phyloP scores from a whole-genome alignment of 176 grass and related monocot species.

The sorghum (Sorghum bicolor) region DNA sequence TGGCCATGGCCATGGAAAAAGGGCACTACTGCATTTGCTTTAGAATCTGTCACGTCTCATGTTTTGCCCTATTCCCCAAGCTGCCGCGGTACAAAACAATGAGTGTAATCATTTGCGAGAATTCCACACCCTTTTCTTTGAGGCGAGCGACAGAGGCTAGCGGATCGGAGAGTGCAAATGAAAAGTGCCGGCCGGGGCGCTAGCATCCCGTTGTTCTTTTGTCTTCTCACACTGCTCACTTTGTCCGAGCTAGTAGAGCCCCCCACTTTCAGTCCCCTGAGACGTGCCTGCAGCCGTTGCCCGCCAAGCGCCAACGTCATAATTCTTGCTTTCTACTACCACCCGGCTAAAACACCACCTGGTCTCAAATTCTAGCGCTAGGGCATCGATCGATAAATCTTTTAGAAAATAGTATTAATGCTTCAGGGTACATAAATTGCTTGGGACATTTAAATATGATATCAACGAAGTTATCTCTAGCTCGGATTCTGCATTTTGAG shows the following conservation, averaged over 20 bases:
- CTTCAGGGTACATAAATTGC: neutral
- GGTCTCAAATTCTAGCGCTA: neutral
- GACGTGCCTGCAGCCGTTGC: slow-evolving; percentile 39
- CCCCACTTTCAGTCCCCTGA: slow-evolving; percentile 39
- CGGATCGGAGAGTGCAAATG: no score
- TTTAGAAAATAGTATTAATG: no score
- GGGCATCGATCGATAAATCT: neutral
- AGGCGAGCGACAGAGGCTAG: no score
- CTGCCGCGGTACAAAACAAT: slow-evolving; percentile 33
- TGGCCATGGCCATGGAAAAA: slow-evolving; percentile 4
- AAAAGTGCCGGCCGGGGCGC: slow-evolving; percentile 28
- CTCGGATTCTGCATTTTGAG: neutral
- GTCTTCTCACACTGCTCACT: slow-evolving; percentile 43
- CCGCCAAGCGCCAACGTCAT: slow-evolving; percentile 26
- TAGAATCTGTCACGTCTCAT: slow-evolving; percentile 53
- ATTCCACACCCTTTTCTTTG: slow-evolving; percentile 31
- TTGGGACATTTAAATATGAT: neutral
- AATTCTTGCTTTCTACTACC: neutral
- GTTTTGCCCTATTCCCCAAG: slow-evolving; percentile 34
- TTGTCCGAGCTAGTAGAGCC: slow-evolving; percentile 18
- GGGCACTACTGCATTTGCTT: slow-evolving; percentile 5
- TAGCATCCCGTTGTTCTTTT: slow-evolving; percentile 40
- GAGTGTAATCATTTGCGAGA: slow-evolving; percentile 44
- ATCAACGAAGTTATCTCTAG: neutral
- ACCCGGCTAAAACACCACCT: neutral